These are phyloP conservation scores for Euphorbia pulcherrima DNA, from an alignment of 345 rosid species.

Conservation along the genomic window DNA sequence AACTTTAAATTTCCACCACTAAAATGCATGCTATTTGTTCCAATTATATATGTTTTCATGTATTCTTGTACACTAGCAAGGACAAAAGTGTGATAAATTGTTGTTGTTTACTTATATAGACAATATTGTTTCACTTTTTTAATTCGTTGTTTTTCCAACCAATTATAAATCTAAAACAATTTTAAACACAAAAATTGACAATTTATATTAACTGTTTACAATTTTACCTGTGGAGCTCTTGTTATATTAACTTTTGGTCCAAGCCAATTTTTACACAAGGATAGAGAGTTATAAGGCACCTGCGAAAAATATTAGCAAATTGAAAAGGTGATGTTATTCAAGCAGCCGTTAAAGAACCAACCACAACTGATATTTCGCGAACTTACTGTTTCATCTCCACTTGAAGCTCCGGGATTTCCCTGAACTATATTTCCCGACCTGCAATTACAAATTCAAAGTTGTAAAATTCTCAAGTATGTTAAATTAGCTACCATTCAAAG, in stretches of 20 bases:
- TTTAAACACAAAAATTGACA: not conserved
- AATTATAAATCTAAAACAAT: not conserved
- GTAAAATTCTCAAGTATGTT: too few species aligned
- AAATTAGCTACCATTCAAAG: too few species aligned
- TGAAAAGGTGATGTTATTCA: slow-evolving; percentile 6
- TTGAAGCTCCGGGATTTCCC: slow-evolving; percentile 81
- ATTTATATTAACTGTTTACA: not conserved
- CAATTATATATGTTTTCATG: not conserved
- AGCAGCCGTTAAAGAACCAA: slow-evolving; percentile 8
- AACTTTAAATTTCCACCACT: too few species aligned
- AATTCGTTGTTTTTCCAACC: too few species aligned
- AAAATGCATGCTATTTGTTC: not conserved
- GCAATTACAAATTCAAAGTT: slow-evolving; percentile 30
- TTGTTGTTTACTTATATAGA: too few species aligned
- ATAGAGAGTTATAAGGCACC: slow-evolving; percentile 94
- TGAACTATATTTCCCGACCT: slow-evolving; percentile 90
- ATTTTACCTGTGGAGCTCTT: slow-evolving; percentile 92
- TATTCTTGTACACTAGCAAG: not conserved
- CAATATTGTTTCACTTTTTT: too few species aligned
- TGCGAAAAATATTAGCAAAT: slow-evolving; percentile 27
- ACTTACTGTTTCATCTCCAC: slow-evolving; percentile 95
- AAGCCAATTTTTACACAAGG: slow-evolving; percentile 97
- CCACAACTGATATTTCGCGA: slow-evolving; percentile 16
- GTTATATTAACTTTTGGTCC: slow-evolving; percentile 86
- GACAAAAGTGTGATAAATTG: too few species aligned